A percentile compares a stretch with the other conserved stretches of the same genome.
Evolutionary conservation across 2,329 filamentous ascomycete genomes (phyloP).

Genomic region (Colletotrichum sp.): DNA sequence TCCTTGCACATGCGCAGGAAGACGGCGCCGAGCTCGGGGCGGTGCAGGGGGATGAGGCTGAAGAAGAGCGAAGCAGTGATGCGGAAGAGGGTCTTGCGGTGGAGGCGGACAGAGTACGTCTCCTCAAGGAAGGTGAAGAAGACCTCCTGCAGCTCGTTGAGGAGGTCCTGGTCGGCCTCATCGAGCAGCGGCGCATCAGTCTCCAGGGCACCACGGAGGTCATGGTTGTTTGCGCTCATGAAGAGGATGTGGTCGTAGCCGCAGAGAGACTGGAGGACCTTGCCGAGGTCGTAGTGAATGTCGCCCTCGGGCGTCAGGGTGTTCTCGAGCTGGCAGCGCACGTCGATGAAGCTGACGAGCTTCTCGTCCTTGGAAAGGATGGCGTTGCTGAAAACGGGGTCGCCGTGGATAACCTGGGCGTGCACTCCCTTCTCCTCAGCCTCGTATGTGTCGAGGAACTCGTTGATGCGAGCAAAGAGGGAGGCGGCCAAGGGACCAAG

Average conservation of each 20-base stretch:
- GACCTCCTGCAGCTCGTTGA: constrained; percentile 26
- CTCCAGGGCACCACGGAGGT: constrained; percentile 18
- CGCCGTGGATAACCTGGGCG: constrained; percentile 31
- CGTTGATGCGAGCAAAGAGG: constrained; percentile 28
- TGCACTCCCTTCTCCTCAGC: constrained; percentile 30
- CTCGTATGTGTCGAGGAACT: constrained; percentile 33
- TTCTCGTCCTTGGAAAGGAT: constrained; percentile 30
- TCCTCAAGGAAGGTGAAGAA: constrained; percentile 31
- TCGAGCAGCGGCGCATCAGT: constrained; percentile 26
- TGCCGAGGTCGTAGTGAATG: constrained; percentile 34
- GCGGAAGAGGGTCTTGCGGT: constrained; percentile 33
- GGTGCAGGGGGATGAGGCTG: constrained; percentile 33
- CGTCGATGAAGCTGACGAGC: constrained; percentile 33
- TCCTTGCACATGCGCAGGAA: constrained; percentile 30
- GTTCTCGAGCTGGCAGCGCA: constrained; percentile 31
- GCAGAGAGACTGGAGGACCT: constrained; percentile 33
- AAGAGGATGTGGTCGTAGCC: constrained; percentile 35
- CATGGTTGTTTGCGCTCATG: constrained; percentile 24
- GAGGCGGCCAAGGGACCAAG: constrained; percentile 27
- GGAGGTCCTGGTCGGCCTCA: constrained; percentile 27
- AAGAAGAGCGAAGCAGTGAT: constrained; percentile 34
- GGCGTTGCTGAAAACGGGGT: constrained; percentile 34
- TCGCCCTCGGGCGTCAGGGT: constrained; percentile 31
- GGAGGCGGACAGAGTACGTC: constrained; percentile 28
- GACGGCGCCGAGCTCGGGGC: constrained; percentile 27